Conservation (phyloP, 1,284 basidiomycete genomes). For the Garcileccinum viscosum region DNA sequence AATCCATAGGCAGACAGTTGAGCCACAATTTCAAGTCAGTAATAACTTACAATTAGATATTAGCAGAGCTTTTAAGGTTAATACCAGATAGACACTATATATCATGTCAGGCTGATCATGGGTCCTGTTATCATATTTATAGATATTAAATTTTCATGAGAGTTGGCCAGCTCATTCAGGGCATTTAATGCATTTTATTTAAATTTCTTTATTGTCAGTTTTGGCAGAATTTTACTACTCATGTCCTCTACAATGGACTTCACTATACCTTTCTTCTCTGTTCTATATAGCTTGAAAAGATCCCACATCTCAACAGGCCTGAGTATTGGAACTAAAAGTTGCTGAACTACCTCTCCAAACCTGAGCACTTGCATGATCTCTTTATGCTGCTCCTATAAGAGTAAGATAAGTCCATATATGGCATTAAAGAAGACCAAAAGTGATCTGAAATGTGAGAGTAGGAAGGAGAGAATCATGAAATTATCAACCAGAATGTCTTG, state of each 20-base stretch:
- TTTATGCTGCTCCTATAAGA: slow-evolving; percentile 55
- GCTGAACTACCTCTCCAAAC: slow-evolving; percentile 57
- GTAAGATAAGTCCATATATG: slow-evolving; percentile 62
- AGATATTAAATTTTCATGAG: slow-evolving; percentile 65
- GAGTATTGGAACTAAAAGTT: slow-evolving; percentile 53
- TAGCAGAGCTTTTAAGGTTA: slow-evolving; percentile 52
- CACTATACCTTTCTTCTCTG: slow-evolving; percentile 32
- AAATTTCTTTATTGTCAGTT: slow-evolving; percentile 43
- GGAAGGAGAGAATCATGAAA: slow-evolving; percentile 62
- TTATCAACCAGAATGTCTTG: slow-evolving; percentile 73
- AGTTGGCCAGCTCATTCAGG: slow-evolving; percentile 58
- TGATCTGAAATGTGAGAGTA: slow-evolving; percentile 52
- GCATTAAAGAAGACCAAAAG: slow-evolving; percentile 55
- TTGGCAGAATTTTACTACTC: slow-evolving; percentile 20
- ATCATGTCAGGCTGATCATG: slow-evolving; percentile 11
- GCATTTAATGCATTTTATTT: slow-evolving; percentile 49
- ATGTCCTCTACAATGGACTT: slow-evolving; percentile 32
- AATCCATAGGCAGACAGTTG: slow-evolving; percentile 6
- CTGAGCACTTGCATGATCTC: slow-evolving; percentile 55
- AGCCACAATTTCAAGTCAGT: not conserved
- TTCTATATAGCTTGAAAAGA: slow-evolving; percentile 48
- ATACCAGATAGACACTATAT: slow-evolving; percentile 65
- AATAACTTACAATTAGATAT: slow-evolving; percentile 52
- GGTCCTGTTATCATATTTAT: not conserved
- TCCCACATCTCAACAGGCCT: slow-evolving; percentile 61